Base-by-base conservation (phyloP, 306 rosid species). In the Alnus rubra region DNA sequence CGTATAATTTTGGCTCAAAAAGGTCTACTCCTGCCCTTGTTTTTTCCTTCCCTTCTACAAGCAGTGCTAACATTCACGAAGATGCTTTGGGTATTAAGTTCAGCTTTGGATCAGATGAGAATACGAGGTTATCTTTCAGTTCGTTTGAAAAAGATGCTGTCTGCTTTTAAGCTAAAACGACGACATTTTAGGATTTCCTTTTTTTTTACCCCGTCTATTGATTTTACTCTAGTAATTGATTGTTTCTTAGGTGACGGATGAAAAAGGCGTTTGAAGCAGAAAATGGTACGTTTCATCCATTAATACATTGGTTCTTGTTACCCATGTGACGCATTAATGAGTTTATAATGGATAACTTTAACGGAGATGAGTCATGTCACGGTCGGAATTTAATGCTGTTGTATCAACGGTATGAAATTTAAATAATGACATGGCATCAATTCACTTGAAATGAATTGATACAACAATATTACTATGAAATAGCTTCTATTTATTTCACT, bases 1-100 rank as follows among this genome's bases (percentile, higher is more conserved):
- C 87, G 7, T 95, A 82, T 80, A 84, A 72, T 71, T 95, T 95
- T 79, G 96, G 92, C 42, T 77, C 79, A 15, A 84, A 86, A 69
- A 87, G 79, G 81, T 78, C 97, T 31, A 77, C 48, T 79, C 82
- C 87, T 2, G 47, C 78, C 4, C 69, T 91, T 15, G 90, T 84
- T 0, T 92, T 95, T 77, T 81, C 96, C 73, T 91, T 91, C 86
- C 91, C 97, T 78, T 95, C 97, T 45, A 86, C 94, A 71, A 88
- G 89, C 83, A 87, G 79, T 68, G 69, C 81, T 14, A 47, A 83
- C 28, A 54, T 78, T 69, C 59, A 55, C 69, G 73, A 69, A 45
- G 94, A 84, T 60, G 78, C 77, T 63, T 82, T 84, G 49, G 91
- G 82, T 64, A 75, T 88, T 51, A 87, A 88, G 78, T 95, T 84